These are phyloP conservation scores for Rehmannia glutinosa DNA, from an alignment of 257 asterid genomes.

Conservation along the genomic window DNA sequence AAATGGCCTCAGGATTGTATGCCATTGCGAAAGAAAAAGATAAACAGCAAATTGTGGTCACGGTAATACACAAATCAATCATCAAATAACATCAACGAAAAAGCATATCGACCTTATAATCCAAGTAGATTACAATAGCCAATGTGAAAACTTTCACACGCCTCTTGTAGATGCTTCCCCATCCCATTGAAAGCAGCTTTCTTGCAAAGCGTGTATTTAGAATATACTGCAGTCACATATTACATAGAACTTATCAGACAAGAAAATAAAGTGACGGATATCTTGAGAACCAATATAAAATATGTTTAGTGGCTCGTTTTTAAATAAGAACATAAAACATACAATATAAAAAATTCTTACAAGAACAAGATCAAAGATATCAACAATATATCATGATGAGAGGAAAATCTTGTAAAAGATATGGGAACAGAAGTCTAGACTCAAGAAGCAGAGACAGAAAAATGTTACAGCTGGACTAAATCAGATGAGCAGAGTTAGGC, in stretches of 20 bases:
- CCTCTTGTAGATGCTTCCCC: conserved; percentile 86
- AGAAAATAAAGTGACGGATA: not conserved
- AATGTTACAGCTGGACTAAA: not conserved
- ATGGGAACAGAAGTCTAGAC: too few species aligned
- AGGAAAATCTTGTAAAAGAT: not conserved
- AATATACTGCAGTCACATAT: conserved; percentile 24
- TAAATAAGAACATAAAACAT: not conserved
- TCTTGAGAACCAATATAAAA: not conserved
- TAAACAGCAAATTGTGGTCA: not conserved
- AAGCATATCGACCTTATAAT: conserved; percentile 71
- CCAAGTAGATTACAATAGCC: conserved; percentile 79
- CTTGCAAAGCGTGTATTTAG: conserved; percentile 11
- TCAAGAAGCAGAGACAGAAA: not conserved
- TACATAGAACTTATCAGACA: conserved; percentile 12
- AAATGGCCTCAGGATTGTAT: conserved; percentile 13
- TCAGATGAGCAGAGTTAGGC: not conserved
- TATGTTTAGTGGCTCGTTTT: not conserved
- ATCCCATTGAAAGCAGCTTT: conserved; percentile 56
- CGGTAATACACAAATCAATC: conserved; percentile 7
- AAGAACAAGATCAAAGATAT: too few species aligned
- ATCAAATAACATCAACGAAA: conserved; percentile 6
- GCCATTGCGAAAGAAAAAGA: conserved; percentile 9
- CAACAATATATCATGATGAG: not conserved
- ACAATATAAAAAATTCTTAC: not conserved
- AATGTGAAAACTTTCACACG: conserved; percentile 80